These are phyloP conservation scores for Aureobasidium sp. DNA, from an alignment of 2,329 filamentous ascomycete species.

Conservation along the genomic window DNA sequence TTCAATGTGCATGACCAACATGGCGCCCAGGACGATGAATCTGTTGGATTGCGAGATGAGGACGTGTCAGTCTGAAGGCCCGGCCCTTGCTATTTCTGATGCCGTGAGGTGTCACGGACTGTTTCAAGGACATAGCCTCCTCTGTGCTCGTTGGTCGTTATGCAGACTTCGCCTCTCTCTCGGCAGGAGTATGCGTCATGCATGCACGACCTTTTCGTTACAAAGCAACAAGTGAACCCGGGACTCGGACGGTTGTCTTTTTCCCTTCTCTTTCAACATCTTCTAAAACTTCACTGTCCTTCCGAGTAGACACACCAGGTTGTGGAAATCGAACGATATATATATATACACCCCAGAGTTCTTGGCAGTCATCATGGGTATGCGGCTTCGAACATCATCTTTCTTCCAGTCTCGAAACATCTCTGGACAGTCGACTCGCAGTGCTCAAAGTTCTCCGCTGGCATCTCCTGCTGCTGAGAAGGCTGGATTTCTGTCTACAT, in stretches of 20 bases:
- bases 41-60: neutral
- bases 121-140: slow-evolving; percentile 7
- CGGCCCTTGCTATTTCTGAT: neutral
- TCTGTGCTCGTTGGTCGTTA: slow-evolving; percentile 8
- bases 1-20: neutral
- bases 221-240: neutral
- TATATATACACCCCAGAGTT: neutral
- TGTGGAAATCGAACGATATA: neutral
- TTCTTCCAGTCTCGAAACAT: neutral
- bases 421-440: neutral
- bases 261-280: neutral
- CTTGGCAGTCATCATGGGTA: neutral
- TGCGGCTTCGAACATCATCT: neutral
- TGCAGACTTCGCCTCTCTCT: slow-evolving; percentile 10
- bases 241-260: neutral
- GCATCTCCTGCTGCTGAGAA: neutral
- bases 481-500: neutral
- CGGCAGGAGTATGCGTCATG: slow-evolving; percentile 2
- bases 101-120: slow-evolving; percentile 5
- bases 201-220: neutral
- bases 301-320: neutral
- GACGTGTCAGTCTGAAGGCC: neutral
- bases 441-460: neutral
- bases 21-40: neutral
- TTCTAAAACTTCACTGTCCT: neutral